Base-by-base conservation (phyloP, 2,329 filamentous ascomycete genomes). In the Ophiosphaerella korrae region DNA sequence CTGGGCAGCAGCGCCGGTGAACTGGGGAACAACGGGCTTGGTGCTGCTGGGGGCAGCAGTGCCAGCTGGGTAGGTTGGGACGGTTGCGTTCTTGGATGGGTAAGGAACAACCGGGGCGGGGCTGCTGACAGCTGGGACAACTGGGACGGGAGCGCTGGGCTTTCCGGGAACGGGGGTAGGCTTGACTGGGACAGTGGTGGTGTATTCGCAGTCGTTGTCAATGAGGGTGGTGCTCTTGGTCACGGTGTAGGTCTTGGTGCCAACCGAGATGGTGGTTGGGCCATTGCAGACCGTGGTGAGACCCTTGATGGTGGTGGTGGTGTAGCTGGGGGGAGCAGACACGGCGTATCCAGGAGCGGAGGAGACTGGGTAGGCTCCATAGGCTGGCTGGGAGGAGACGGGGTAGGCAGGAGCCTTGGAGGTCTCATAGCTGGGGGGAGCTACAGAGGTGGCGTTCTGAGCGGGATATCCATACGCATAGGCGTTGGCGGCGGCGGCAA, bases 1-100 rank as follows among this genome's bases (percentile, higher is more conserved):
- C 73, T 80, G 77, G 67, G 75, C 74, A 64, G 79, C 80, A 64
- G 78, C 81, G 48, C 80, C 81, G 52, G 80, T 82, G 78, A 77
- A 81, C 60, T 67, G 57, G 46, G 58, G 66, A 18, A 52, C 54
- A 37, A 50, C 5, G 40, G 63, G 53, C 60, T 64, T 63, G 67
- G 63, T 55, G 66, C 62, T 48, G 67, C 64, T 53, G 66, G 68
- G 57, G 61, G 44, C 47, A 39, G 62, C 61, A 41, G 57, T 65
- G 36, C 53, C 60, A 52, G 66, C 63, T 34, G 53, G 61, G 45
- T 56, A 57, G 14, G 60, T 38, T 38, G 63, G 52, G 42, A 44
- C 49, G 42, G 66, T 67, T 32, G 49, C 62, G 62, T 67, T 68
- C 34, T 35, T 51, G 49, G 59, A 51, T 34, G 60, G 62, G 56